These are phyloP conservation scores for Kwoniella mangroviensis DNA, from an alignment of 768 basidiomycete genomes.

Conservation along the genomic window DNA sequence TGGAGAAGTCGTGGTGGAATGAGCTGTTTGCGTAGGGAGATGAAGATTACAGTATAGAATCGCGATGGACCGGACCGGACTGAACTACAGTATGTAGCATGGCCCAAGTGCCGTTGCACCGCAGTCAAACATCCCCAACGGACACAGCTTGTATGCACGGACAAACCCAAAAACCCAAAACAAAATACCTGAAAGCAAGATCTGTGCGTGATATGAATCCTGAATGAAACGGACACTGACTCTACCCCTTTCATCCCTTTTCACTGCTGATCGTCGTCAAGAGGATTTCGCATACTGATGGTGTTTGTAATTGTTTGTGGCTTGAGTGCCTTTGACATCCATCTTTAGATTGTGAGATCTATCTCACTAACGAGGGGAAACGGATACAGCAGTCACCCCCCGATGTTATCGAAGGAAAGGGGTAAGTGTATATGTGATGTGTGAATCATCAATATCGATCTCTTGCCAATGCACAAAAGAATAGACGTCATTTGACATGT, in stretches of 20 bases:
- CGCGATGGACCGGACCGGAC: too few species aligned
- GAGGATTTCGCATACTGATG: neutral
- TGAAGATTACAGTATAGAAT: too few species aligned
- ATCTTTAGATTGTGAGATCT: neutral
- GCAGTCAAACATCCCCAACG: too few species aligned
- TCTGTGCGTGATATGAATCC: neutral
- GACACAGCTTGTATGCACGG: neutral
- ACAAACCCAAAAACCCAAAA: neutral
- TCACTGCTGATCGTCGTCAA: neutral
- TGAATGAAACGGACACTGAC: neutral
- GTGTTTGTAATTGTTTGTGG: neutral
- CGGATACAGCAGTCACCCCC: neutral
- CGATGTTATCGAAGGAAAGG: neutral
- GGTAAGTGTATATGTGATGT: neutral
- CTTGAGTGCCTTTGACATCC: neutral
- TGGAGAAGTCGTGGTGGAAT: slow-evolving; percentile 45
- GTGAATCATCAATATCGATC: too few species aligned
- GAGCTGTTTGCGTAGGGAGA: slow-evolving; percentile 12
- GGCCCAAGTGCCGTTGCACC: too few species aligned
- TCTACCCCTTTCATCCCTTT: neutral
- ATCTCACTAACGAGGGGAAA: neutral
- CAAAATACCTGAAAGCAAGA: too few species aligned
- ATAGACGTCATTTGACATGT: neutral
- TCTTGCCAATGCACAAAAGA: neutral
- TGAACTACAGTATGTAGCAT: too few species aligned